Base-by-base conservation (phyloP, 306 rosid genomes). In the Quercus bicolor region DNA sequence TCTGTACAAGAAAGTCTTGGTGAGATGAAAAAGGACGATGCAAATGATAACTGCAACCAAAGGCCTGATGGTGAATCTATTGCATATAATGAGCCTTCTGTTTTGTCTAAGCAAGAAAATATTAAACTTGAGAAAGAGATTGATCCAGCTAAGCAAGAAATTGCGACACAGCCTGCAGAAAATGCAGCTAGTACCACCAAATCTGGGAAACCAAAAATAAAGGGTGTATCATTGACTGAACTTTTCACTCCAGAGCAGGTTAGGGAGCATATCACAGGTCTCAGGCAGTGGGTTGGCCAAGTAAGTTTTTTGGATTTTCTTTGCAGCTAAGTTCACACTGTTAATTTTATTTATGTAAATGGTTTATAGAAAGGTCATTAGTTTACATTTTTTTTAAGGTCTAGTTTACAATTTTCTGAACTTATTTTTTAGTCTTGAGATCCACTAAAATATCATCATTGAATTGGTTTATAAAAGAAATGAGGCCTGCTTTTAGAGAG, bases 211-310 rank as follows among this genome's bases (percentile, higher is more conserved):
- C 96, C 98, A 78, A 96, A 93, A 84, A 90, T 96, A 79, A 91
- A 96, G 75, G 99, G 96, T 37, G 99, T 96, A 68, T 96, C 99
- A 40, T 64, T 96, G 78, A 93, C 96, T 57, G 98, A 96, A 65
- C 78, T 96, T 82, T 96, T 96, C 78, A 91, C 98, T 60, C 99
- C 99, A 11, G 97, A 96, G 87, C 96, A 93, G 84, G 96, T 96
- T 79, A 87, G 92, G 84, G 93, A 87, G 51, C 99, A 96, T 70
- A 96, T 93, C 68, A 75, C 34, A 34, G 94, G 99, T 79, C 96
- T 96, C 80, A 86, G 98, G 89, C 96, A 83, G 81, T 96, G 99
- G 99, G 96, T 96, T 89, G 99, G 99, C 82, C 97, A 91, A 89
- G 99, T 96, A 87, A 81, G 91, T 83, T 40, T 48, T 61, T 31